phyloP scores from a whole-genome alignment of 192 early-diverging fungal genomes.

The Backusella sp. region DNA sequence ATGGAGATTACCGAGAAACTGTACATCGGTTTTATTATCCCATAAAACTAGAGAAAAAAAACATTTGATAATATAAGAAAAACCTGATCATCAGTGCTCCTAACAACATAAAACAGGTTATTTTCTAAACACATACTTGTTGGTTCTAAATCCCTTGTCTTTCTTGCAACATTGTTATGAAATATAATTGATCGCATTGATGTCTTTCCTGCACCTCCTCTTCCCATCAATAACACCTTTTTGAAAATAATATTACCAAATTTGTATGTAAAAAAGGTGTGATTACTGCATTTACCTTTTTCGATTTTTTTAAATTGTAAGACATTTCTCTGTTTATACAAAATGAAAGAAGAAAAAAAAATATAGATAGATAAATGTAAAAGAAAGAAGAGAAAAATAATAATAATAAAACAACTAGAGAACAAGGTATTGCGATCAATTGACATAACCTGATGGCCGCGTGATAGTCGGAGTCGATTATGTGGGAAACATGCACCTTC shows the following conservation, averaged over 20 bases:
- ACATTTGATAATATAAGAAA: background rate
- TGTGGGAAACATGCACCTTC: background rate
- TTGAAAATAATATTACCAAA: background rate
- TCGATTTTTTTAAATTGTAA: background rate
- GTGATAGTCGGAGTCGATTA: conserved; percentile 11
- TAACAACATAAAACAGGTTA: background rate
- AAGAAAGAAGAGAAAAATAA: conserved; percentile 4
- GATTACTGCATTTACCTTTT: background rate
- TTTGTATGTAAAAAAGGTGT: background rate
- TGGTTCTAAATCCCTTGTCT: background rate
- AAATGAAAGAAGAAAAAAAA: background rate
- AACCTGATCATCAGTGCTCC: background rate
- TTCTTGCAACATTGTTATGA: conserved; percentile 4
- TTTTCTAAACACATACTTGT: conserved; percentile 3
- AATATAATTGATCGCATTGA: conserved; percentile 19
- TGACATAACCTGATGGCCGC: conserved; percentile 15
- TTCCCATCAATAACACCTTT: conserved; percentile 13
- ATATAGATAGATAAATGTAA: background rate
- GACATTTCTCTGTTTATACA: background rate
- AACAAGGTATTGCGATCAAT: background rate
- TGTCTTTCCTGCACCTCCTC: conserved; percentile 4
- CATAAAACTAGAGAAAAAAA: conserved; percentile 4
- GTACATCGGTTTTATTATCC: conserved; percentile 13
- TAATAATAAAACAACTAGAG: background rate
- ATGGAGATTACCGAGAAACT: conserved; percentile 12